phyloP scores from a whole-genome alignment of 2,329 filamentous ascomycete genomes.

The Didymosphaeria variabile region DNA sequence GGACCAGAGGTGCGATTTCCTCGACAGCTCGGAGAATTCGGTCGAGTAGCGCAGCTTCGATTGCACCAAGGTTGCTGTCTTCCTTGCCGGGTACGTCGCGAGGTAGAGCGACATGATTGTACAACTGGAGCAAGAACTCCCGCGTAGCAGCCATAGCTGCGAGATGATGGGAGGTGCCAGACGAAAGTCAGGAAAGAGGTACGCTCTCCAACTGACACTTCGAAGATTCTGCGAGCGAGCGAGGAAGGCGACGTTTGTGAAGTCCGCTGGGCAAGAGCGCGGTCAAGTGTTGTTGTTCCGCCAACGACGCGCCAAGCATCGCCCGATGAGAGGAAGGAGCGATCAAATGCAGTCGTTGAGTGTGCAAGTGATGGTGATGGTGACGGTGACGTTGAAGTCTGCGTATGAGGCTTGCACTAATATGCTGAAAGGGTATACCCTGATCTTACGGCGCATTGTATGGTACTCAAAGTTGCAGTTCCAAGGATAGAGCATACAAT shows the following conservation, averaged over 20 bases:
- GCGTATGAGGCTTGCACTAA: not conserved
- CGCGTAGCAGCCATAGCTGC: constrained; percentile 29
- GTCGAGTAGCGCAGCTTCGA: constrained; percentile 41
- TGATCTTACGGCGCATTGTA: not conserved
- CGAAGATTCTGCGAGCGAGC: not conserved
- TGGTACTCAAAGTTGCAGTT: not conserved
- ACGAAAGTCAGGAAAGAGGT: not conserved
- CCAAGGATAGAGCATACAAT: not conserved
- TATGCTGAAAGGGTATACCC: not conserved
- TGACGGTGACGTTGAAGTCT: not conserved
- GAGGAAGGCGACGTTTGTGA: not conserved
- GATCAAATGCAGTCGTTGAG: not conserved
- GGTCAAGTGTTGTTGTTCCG: not conserved
- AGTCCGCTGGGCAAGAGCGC: not conserved
- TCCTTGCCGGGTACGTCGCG: constrained; percentile 49
- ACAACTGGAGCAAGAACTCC: constrained; percentile 35
- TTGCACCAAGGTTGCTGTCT: constrained; percentile 35
- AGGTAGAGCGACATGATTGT: constrained; percentile 52
- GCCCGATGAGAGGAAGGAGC: constrained; percentile 4
- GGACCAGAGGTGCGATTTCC: constrained; percentile 23
- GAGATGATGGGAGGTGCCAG: not conserved
- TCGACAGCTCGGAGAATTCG: constrained; percentile 40
- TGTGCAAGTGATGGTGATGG: not conserved
- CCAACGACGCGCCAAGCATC: not conserved
- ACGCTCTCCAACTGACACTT: not conserved